phyloP scores from a whole-genome alignment of 768 basidiomycete genomes.

The Tylopilus vinaceipallidus region DNA sequence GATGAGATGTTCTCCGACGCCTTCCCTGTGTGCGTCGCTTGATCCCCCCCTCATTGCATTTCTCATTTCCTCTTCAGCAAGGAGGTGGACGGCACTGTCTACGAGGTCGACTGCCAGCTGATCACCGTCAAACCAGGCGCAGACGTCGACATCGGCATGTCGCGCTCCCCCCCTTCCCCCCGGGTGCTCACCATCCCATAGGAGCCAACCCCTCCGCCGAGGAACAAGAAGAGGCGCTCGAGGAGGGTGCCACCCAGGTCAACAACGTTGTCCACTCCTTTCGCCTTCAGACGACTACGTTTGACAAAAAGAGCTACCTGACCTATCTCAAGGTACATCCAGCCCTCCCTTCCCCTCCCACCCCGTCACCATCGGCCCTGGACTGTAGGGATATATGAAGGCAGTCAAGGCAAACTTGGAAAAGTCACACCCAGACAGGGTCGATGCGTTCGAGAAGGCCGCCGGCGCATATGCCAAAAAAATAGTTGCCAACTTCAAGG shows the following conservation, averaged over 20 bases:
- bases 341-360: neutral
- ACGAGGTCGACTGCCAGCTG: constrained; percentile 80
- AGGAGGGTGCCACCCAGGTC: constrained; percentile 70
- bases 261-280: constrained; percentile 94
- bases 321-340: constrained; percentile 68
- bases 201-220: constrained; percentile 94
- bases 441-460: constrained; percentile 77
- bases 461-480: constrained; percentile 83
- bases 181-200: constrained; percentile 29
- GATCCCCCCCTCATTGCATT: neutral
- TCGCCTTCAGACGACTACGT: constrained; percentile 76
- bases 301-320: constrained; percentile 90
- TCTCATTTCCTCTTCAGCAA: constrained; percentile 51
- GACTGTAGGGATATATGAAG: constrained; percentile 87
- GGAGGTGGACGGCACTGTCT: constrained; percentile 71
- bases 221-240: constrained; percentile 77
- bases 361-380: neutral
- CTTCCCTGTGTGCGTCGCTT: constrained; percentile 67
- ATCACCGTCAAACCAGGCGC: constrained; percentile 71
- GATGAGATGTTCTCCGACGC: constrained; percentile 97
- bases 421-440: constrained; percentile 53
- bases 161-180: neutral
- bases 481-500: constrained; percentile 84
- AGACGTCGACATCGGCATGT: constrained; percentile 85
- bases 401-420: constrained; percentile 67